Evolutionary conservation across 2,329 filamentous ascomycete species (phyloP).

Genomic region (Diaporthe australafricana): DNA sequence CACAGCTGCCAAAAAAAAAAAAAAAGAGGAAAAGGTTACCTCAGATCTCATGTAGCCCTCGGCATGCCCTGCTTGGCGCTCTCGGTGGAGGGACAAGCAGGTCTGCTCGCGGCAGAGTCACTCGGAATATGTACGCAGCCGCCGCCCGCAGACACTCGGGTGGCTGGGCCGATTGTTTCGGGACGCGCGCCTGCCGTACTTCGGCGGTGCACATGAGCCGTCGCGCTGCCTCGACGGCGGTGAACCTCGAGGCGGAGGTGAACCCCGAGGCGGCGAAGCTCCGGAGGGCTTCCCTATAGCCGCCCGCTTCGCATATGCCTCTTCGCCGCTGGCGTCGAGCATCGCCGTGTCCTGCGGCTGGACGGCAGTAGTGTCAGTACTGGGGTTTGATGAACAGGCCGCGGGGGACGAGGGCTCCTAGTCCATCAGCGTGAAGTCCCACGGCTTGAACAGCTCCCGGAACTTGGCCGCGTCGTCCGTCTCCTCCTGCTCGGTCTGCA

Average conservation of each 20-base stretch:
- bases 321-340: conserved; percentile 4
- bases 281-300: background rate
- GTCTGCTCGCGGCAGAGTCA: background rate
- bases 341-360: background rate
- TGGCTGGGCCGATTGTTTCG: background rate
- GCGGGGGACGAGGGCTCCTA: conserved; percentile 31
- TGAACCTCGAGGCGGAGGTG: background rate
- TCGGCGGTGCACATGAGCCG: background rate
- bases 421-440: conserved; percentile 77
- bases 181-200: background rate
- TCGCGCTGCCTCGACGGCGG: background rate
- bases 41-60: background rate
- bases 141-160: conserved; percentile 22
- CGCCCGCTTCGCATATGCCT: background rate
- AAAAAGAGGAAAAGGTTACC: background rate
- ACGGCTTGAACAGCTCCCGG: conserved; percentile 83
- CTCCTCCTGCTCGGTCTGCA: conserved; percentile 83
- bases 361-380: background rate
- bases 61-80: background rate
- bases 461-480: conserved; percentile 81
- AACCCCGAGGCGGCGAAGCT: background rate
- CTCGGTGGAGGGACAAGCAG: background rate
- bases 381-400: background rate
- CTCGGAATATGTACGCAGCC: conserved; percentile 17
- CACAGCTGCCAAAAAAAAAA: background rate